phyloP scores from a whole-genome alignment of 805 yeast species.

The Yarrowia sp. region DNA sequence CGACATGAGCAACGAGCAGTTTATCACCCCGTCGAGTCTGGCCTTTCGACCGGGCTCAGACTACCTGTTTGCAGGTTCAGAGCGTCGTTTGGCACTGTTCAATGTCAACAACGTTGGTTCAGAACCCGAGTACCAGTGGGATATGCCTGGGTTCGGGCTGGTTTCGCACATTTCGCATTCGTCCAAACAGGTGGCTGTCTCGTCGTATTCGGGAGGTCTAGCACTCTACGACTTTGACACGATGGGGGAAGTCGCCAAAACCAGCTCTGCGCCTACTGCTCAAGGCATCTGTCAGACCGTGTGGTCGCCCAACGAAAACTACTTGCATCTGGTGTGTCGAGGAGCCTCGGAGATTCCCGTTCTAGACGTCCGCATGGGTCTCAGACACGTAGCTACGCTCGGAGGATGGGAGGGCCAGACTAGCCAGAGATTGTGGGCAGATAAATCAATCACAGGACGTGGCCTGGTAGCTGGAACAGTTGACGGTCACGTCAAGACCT shows the following conservation, averaged over 20 bases:
- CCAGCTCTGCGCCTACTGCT: slow-evolving; percentile 33
- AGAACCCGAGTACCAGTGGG: slow-evolving; percentile 40
- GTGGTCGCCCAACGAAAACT: slow-evolving; percentile 43
- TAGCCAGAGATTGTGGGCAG: slow-evolving; percentile 43
- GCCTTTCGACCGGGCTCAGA: slow-evolving; percentile 20
- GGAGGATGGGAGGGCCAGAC: slow-evolving; percentile 42
- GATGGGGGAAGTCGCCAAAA: slow-evolving; percentile 7
- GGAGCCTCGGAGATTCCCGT: slow-evolving; percentile 41
- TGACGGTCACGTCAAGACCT: slow-evolving; percentile 33
- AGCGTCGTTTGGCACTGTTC: slow-evolving; percentile 27
- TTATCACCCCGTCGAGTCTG: slow-evolving; percentile 19
- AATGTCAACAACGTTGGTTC: slow-evolving; percentile 37
- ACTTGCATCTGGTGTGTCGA: slow-evolving; percentile 41
- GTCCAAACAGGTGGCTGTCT: slow-evolving; percentile 18
- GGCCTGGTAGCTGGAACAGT: slow-evolving; percentile 40
- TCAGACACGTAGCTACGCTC: slow-evolving; percentile 41
- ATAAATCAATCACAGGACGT: slow-evolving; percentile 38
- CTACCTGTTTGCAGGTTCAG: slow-evolving; percentile 29
- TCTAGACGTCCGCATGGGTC: slow-evolving; percentile 44
- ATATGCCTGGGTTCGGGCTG: slow-evolving; percentile 13
- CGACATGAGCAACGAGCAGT: slow-evolving; percentile 16
- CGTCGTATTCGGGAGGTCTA: slow-evolving; percentile 10
- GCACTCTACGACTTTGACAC: slow-evolving; percentile 6
- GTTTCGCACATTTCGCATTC: slow-evolving; percentile 5
- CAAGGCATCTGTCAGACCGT: slow-evolving; percentile 44